Conservation (phyloP, 208 protist genomes). For the Leptomonas pyrrhocoris region DNA sequence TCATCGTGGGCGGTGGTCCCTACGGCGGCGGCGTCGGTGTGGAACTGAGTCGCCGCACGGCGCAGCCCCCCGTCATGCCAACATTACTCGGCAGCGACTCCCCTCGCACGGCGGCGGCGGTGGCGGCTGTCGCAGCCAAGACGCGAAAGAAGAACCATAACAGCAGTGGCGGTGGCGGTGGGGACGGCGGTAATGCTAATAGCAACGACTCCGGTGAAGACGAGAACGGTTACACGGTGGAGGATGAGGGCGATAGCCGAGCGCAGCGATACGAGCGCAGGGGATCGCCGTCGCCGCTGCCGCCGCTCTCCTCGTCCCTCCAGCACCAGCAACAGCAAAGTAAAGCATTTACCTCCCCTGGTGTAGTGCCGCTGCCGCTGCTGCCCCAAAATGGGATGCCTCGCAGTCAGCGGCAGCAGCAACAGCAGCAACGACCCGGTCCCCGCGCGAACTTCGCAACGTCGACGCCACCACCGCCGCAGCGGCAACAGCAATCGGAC, state of each 20-base stretch:
- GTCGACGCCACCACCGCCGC: constrained; percentile 2
- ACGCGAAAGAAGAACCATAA: not conserved
- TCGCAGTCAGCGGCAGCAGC: not conserved
- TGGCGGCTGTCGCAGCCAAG: constrained; percentile 6
- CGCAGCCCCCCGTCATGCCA: constrained; percentile 35
- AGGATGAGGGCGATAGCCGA: not conserved
- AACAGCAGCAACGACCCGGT: no score
- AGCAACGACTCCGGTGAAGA: not conserved
- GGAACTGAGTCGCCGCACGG: constrained; percentile 64
- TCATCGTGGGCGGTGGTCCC: constrained; percentile 57
- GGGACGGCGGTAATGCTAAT: not conserved
- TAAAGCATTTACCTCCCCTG: constrained; percentile 14
- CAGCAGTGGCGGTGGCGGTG: not conserved
- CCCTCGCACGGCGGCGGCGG: not conserved
- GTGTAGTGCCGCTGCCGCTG: constrained; percentile 37
- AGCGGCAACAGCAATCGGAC: constrained; percentile 8
- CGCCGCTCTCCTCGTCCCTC: not conserved
- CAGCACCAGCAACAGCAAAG: constrained; percentile 1
- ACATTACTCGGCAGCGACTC: not conserved
- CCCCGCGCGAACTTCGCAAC: no score
- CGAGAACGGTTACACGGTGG: constrained; percentile 2
- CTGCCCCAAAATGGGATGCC: constrained; percentile 31
- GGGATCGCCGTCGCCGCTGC: not conserved
- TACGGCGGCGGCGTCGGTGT: constrained; percentile 55
- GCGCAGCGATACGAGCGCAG: not conserved